phyloP scores from a whole-genome alignment of 257 asterid species.

The Solanum clarkiae region DNA sequence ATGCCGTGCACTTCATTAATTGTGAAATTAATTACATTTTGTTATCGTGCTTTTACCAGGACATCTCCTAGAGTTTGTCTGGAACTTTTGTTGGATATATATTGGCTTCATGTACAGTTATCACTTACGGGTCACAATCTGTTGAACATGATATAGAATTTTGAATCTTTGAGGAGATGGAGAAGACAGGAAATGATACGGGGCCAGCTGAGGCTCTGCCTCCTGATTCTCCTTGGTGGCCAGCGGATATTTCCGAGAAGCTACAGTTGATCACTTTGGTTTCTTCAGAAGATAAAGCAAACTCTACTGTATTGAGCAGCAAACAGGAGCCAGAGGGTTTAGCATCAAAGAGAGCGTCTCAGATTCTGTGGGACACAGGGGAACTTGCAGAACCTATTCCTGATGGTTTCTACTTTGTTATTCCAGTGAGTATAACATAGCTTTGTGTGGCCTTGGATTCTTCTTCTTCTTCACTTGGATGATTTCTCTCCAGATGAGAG shows the following conservation, averaged over 20 bases:
- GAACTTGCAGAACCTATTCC: conserved; percentile 68
- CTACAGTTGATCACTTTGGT: conserved; percentile 43
- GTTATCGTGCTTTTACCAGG: neutral
- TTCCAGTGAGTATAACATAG: conserved; percentile 41
- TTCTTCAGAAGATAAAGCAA: conserved; percentile 36
- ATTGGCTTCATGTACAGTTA: neutral
- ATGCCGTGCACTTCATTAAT: neutral
- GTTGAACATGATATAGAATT: neutral
- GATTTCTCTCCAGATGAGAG: neutral
- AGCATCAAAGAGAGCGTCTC: conserved; percentile 52
- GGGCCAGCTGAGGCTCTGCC: conserved; percentile 34
- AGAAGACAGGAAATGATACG: conserved; percentile 36
- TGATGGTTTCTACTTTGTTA: conserved; percentile 81
- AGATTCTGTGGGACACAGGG: conserved; percentile 82
- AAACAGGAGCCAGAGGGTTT: conserved; percentile 33
- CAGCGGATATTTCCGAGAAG: conserved; percentile 46
- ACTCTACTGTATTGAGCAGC: conserved; percentile 24
- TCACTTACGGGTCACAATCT: neutral
- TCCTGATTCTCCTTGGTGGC: conserved; percentile 55
- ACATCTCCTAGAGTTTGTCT: neutral
- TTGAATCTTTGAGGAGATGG: conserved; percentile 52
- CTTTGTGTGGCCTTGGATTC: neutral
- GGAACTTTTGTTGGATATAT: neutral
- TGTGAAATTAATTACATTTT: neutral
- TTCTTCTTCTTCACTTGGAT: neutral